Percentiles rank a stretch among this genome's conserved stretches.
Evolutionary conservation across 2,329 filamentous ascomycete species (phyloP).

Genomic region (Talaromyces funiculosus): DNA sequence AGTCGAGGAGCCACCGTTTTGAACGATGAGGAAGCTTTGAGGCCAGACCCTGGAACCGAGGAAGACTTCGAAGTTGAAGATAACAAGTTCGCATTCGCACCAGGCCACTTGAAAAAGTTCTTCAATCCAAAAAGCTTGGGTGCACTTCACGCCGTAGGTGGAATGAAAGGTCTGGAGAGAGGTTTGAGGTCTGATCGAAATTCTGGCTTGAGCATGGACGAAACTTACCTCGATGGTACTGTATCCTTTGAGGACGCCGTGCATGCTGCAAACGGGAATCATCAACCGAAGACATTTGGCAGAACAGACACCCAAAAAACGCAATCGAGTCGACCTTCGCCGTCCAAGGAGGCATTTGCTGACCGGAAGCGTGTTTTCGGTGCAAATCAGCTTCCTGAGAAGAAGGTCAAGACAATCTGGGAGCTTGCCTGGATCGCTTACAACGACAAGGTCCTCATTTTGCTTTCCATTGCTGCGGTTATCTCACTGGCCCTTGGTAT

Average conservation of each 20-base stretch:
- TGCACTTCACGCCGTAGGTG: conserved; percentile 70
- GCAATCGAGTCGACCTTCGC: conserved; percentile 18
- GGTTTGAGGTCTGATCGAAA: conserved; percentile 62
- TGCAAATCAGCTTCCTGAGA: conserved; percentile 62
- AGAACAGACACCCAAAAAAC: conserved; percentile 11
- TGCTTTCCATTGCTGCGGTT: conserved; percentile 65
- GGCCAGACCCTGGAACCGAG: conserved; percentile 66
- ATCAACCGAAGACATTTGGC: conserved; percentile 26
- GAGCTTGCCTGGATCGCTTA: conserved; percentile 73
- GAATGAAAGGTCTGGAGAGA: conserved; percentile 65
- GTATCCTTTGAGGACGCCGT: conserved; percentile 67
- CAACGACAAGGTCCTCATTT: conserved; percentile 72
- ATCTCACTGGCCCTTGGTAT: conserved; percentile 70
- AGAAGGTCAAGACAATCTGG: conserved; percentile 64
- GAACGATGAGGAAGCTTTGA: conserved; percentile 58
- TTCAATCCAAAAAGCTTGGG: conserved; percentile 72
- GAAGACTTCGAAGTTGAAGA: conserved; percentile 61
- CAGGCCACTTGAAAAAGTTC: conserved; percentile 69
- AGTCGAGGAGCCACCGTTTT: conserved; percentile 46
- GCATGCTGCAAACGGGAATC: conserved; percentile 44
- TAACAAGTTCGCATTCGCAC: conserved; percentile 67
- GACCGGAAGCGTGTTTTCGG: conserved; percentile 68
- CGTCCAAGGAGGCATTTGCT: conserved; percentile 40
- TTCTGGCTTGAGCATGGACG: conserved; percentile 65
- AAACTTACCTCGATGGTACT: conserved; percentile 56